Percentiles rank a stretch among this genome's conserved stretches.
These are phyloP conservation scores for Linnemannia elongata DNA, from an alignment of 192 early-diverging fungal species.

Conservation along the genomic window DNA sequence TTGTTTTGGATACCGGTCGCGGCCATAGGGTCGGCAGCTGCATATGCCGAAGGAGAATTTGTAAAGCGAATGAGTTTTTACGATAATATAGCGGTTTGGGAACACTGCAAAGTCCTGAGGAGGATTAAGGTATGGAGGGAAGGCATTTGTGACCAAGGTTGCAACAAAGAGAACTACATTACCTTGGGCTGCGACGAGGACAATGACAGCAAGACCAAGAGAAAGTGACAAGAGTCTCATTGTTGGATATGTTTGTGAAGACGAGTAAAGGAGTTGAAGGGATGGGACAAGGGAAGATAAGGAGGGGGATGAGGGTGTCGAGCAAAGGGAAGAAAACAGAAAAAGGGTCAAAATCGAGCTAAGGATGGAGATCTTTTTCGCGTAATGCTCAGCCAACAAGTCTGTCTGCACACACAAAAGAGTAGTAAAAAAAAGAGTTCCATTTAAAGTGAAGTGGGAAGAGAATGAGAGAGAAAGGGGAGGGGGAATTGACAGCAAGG, in stretches of 20 bases:
- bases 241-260: not conserved
- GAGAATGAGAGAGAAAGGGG: not conserved
- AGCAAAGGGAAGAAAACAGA: not conserved
- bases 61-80: not conserved
- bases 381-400: not conserved
- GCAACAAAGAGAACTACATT: not conserved
- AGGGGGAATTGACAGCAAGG: not conserved
- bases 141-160: no score
- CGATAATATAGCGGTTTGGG: no score
- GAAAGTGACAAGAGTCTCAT: constrained; percentile 25
- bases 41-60: not conserved
- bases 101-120: no score
- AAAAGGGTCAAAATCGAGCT: not conserved
- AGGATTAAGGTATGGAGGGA: no score
- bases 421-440: not conserved
- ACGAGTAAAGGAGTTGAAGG: not conserved
- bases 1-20: not conserved
- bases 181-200: constrained; percentile 13
- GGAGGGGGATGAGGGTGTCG: not conserved
- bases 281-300: not conserved
- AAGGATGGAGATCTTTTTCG: no score
- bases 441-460: not conserved
- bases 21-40: constrained; percentile 20
- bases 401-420: not conserved
- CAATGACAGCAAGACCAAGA: constrained; percentile 15